Conservation (phyloP, 1,139 yeast genomes). For the Taphrina pruni region DNA sequence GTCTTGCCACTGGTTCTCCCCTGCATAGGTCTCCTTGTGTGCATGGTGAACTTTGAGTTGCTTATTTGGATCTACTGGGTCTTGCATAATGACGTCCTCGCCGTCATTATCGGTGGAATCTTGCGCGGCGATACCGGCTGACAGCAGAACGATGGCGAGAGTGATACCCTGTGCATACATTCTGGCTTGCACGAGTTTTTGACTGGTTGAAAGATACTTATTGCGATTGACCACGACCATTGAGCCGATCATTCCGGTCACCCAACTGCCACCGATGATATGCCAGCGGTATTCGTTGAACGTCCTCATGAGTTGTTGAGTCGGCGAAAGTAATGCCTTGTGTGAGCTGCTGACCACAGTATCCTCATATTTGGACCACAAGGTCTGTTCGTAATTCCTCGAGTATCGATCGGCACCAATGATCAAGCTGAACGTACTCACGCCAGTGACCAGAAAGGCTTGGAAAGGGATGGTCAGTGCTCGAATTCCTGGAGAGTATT, state of each 20-base stretch:
- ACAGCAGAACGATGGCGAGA: slow-evolving; percentile 61
- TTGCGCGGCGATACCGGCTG: slow-evolving; percentile 58
- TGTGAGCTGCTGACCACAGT: slow-evolving; percentile 21
- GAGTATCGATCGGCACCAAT: slow-evolving; percentile 41
- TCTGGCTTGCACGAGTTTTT: slow-evolving; percentile 90
- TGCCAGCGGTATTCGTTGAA: slow-evolving; percentile 67
- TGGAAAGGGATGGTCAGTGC: slow-evolving; percentile 33
- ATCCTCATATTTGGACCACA: slow-evolving; percentile 22
- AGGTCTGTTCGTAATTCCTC: slow-evolving; percentile 28
- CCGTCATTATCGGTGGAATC: slow-evolving; percentile 35
- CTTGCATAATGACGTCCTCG: slow-evolving; percentile 33
- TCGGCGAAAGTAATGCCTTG: slow-evolving; percentile 25
- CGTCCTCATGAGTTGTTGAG: slow-evolving; percentile 17
- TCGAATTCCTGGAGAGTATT: slow-evolving; percentile 29
- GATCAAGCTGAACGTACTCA: slow-evolving; percentile 27
- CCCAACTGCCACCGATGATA: slow-evolving; percentile 82
- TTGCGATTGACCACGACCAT: slow-evolving; percentile 79
- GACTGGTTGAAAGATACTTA: slow-evolving; percentile 75
- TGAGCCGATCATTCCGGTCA: slow-evolving; percentile 81
- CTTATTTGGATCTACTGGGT: slow-evolving; percentile 36
- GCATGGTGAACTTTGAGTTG: slow-evolving; percentile 27
- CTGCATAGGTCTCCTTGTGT: slow-evolving; percentile 41
- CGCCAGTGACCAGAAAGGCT: slow-evolving; percentile 39
- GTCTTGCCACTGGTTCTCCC: slow-evolving; percentile 41
- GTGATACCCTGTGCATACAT: slow-evolving; percentile 74